Evolutionary conservation across 2,329 filamentous ascomycete genomes (phyloP), one percentile per base, ranked within the genome.

Genomic region (Fusarium sororula): DNA sequence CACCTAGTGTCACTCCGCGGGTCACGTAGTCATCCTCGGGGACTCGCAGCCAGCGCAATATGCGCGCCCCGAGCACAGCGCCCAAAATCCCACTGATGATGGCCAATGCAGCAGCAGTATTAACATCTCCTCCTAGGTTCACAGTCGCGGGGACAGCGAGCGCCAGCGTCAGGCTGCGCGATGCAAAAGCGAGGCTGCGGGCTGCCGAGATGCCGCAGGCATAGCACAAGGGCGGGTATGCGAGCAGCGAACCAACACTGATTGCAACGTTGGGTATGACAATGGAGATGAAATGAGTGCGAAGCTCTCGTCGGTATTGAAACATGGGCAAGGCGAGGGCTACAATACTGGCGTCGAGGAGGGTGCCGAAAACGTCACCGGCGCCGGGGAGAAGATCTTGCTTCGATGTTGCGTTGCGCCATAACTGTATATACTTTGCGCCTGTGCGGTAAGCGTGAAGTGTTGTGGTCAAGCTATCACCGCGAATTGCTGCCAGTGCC

Each of bases 1-100:
- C 87, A 8, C 89, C 89, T n/a, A 91, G 79, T 3, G 88, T 88
- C 8, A 91, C 88, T 15, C 90, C 89, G n/a, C 88, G 82, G 3
- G 89, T 90, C 39, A 91, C 88, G 68, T 91, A 91, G 79, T 91
- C 90, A 74, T 91, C 89, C 79, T 90, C 86, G 0, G 88, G 88
- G 7, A 91, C 87, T 64, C 81, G 84, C 69, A 91, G 71, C 79
- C 81, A 82, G 10, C 79, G 80, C 55, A 91, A 76, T 62, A 90
- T 82, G 47, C 83, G 78, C 22, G 82, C 81, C 1, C 89, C 90
- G n/a, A 90, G 79, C 13, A 91, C 79, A 7, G 88, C 88, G 1
- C 90, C 90, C 12, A 89, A 72, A 22, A 91, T 90, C 1, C 90
- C 90, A 58, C 87, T 89, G 81, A 89, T 85, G 50, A 91, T 89